Percentiles rank a stretch among this genome's conserved stretches.
Evolutionary conservation across 352 stramenopile species (phyloP).

Genomic region (Phytophthora pisi): DNA sequence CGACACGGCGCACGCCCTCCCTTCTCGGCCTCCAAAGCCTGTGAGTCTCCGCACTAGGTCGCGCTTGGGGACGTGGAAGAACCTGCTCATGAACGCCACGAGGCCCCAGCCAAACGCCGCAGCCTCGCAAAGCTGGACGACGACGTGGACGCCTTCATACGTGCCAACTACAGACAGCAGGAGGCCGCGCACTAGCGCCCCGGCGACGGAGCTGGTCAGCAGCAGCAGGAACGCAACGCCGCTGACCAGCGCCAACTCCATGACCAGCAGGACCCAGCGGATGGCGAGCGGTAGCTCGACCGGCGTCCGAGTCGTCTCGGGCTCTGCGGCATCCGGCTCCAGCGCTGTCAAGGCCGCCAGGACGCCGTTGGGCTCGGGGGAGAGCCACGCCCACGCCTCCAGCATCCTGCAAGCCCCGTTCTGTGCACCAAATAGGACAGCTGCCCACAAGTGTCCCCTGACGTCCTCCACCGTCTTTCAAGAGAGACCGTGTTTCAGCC

Average conservation of each 20-base stretch:
- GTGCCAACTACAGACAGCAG: conserved; percentile 1
- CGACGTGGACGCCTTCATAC: neutral
- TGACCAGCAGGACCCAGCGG: conserved; percentile 40
- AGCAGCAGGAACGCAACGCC: conserved; percentile 46
- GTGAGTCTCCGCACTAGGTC: conserved; percentile 24
- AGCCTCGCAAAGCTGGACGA: conserved; percentile 20
- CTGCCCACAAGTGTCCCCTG: neutral
- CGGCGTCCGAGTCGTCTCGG: neutral
- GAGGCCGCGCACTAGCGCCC: conserved; percentile 19
- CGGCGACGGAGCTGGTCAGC: conserved; percentile 24
- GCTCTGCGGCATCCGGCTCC: conserved; percentile 10
- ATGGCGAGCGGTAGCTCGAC: conserved; percentile 26
- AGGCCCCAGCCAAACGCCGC: conserved; percentile 36
- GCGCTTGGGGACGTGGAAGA: conserved; percentile 35
- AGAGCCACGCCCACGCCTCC: conserved; percentile 31
- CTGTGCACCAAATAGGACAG: too few species aligned
- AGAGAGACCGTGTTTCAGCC: neutral
- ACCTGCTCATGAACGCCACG: conserved; percentile 38
- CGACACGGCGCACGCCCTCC: conserved; percentile 18
- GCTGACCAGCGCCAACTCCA: conserved; percentile 46
- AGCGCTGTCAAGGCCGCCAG: conserved; percentile 33
- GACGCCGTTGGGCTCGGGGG: conserved; percentile 34
- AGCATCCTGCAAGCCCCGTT: too few species aligned
- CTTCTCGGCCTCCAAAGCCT: conserved; percentile 8
- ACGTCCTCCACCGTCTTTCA: neutral